Conservation (phyloP, 2,329 filamentous ascomycete species). For the Xylaria arbuscula region DNA sequence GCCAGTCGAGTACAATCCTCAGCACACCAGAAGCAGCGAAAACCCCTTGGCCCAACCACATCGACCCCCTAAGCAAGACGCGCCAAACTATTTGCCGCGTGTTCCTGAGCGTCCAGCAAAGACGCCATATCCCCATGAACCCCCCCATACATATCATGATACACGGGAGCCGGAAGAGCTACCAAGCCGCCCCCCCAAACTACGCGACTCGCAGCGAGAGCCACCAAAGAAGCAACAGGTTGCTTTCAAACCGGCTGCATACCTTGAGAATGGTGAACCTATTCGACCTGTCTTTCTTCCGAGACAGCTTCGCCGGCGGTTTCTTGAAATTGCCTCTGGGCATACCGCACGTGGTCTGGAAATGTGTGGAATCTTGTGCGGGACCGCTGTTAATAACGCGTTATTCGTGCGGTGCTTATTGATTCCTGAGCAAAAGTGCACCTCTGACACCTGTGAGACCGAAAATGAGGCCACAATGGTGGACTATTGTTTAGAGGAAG, state of each 20-base stretch:
- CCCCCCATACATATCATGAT: constrained; percentile 21
- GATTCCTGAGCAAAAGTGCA: constrained; percentile 90
- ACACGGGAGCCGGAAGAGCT: constrained; percentile 39
- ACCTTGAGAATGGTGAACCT: constrained; percentile 88
- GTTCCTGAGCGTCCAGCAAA: constrained; percentile 50
- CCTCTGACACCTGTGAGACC: constrained; percentile 94
- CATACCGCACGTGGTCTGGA: constrained; percentile 89
- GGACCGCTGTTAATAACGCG: constrained; percentile 90
- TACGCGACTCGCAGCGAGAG: constrained; percentile 35
- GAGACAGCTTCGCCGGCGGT: constrained; percentile 75
- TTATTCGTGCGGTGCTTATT: constrained; percentile 90
- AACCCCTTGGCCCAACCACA: constrained; percentile 49
- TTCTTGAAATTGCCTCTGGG: constrained; percentile 76
- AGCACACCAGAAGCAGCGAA: constrained; percentile 36
- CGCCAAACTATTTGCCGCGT: constrained; percentile 26
- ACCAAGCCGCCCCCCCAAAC: constrained; percentile 50
- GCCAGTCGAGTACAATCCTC: constrained; percentile 58
- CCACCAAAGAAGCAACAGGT: constrained; percentile 65
- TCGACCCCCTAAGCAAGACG: constrained; percentile 54
- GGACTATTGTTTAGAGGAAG: constrained; percentile 86
- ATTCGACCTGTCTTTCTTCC: constrained; percentile 91
- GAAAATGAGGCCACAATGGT: constrained; percentile 86
- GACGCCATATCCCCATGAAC: constrained; percentile 46
- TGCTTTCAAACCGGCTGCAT: constrained; percentile 85
- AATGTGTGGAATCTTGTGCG: constrained; percentile 94